A percentile compares a stretch with the other conserved stretches of the same genome.
Conservation (phyloP, 345 rosid genomes). For the Schrenkiella parvula region DNA sequence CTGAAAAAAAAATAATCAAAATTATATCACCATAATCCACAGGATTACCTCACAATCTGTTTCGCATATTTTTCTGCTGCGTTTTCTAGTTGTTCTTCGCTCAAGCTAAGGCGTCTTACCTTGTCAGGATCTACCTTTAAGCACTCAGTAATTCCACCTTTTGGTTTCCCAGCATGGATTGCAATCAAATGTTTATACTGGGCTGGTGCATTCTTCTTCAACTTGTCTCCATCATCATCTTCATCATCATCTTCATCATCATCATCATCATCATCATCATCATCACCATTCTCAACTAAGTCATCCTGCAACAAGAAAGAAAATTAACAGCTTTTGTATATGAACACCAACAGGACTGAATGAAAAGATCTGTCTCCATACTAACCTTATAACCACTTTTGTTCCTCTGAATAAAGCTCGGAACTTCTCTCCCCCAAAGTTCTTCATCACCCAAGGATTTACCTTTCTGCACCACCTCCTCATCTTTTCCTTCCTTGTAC, state of each 20-base stretch:
- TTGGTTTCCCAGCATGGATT: conserved; percentile 48
- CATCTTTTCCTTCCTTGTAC: conserved; percentile 41
- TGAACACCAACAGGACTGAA: conserved; percentile 17
- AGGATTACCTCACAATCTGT: conserved; percentile 40
- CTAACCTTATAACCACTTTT: conserved; percentile 16
- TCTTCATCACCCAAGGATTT: conserved; percentile 49
- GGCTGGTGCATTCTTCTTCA: conserved; percentile 28
- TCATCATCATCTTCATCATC: conserved; percentile 38
- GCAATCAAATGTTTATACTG: conserved; percentile 44
- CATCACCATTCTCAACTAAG: conserved; percentile 27
- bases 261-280: conserved; percentile 37
- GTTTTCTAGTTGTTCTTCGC: conserved; percentile 49
- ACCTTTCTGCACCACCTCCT: conserved; percentile 37
- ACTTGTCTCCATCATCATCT: conserved; percentile 24
- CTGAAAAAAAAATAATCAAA: background rate
- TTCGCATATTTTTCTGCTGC: conserved; percentile 42
- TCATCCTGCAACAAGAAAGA: conserved; percentile 38
- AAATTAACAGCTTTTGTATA: background rate
- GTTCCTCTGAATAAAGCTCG: conserved; percentile 35
- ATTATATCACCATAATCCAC: background rate
- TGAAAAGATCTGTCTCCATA: background rate
- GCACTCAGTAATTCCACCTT: conserved; percentile 45
- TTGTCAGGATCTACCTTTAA: conserved; percentile 48
- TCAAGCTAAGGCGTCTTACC: conserved; percentile 54
- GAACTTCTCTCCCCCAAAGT: conserved; percentile 81